Conservation (phyloP, 1,284 basidiomycete species). For the Ganoderma resinaceum region DNA sequence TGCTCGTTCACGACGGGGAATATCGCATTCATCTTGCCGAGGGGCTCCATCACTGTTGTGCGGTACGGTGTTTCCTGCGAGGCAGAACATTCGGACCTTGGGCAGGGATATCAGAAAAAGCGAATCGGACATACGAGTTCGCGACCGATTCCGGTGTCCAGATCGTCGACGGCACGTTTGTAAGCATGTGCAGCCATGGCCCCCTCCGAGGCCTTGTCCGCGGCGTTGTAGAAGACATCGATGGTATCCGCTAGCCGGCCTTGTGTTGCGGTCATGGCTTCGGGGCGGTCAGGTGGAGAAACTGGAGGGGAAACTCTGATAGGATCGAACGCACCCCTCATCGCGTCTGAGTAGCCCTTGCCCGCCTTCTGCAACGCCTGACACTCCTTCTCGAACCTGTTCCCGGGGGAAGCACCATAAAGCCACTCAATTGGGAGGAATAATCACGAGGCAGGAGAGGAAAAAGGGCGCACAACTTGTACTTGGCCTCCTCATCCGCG, state of each 20-base stretch:
- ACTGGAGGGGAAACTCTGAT: conserved; percentile 32
- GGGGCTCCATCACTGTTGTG: conserved; percentile 93
- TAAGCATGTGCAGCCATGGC: conserved; percentile 98
- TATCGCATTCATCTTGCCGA: conserved; percentile 96
- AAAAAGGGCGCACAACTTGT: conserved; percentile 73
- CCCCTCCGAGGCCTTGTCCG: conserved; percentile 86
- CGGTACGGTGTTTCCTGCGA: conserved; percentile 91
- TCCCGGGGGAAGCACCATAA: not conserved
- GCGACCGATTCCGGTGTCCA: conserved; percentile 85
- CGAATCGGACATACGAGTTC: conserved; percentile 72
- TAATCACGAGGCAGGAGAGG: not conserved
- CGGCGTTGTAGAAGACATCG: conserved; percentile 90
- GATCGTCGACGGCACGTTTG: conserved; percentile 93
- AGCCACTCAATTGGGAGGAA: not conserved
- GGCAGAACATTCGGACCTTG: not conserved
- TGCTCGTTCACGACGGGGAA: conserved; percentile 96
- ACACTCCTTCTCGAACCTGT: conserved; percentile 93
- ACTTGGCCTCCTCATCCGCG: conserved; percentile 91
- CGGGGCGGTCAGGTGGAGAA: conserved; percentile 7
- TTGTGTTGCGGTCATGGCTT: conserved; percentile 93
- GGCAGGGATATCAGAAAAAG: conserved; percentile 4
- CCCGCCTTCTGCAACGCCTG: conserved; percentile 93
- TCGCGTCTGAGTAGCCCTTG: conserved; percentile 94
- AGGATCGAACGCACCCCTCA: conserved; percentile 66
- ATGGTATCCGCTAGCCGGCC: conserved; percentile 95